Evolutionary conservation across 495 filamentous ascomycete species (phyloP).

Genomic region (Penicillium simplicissimum): DNA sequence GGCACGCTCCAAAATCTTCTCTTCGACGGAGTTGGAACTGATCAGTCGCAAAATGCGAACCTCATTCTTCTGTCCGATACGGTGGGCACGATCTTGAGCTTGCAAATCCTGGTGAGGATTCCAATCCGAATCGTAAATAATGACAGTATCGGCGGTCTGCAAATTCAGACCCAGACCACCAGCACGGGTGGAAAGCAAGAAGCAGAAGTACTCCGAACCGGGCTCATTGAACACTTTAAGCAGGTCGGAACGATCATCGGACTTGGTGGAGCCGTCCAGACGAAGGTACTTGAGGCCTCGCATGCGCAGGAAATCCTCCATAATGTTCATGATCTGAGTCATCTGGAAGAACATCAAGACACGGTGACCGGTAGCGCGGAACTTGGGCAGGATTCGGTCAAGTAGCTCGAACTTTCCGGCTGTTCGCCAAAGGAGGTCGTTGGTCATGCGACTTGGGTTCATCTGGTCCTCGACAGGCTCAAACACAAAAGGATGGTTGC

Average conservation of each 20-base stretch:
- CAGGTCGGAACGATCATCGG: conserved; percentile 92
- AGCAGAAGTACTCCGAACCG: conserved; percentile 91
- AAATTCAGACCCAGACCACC: conserved; percentile 96
- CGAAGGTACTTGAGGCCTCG: conserved; percentile 82
- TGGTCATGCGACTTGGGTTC: conserved; percentile 83
- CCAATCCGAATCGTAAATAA: conserved; percentile 99
- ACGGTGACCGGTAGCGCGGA: conserved; percentile 82
- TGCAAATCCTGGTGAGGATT: conserved; percentile 99
- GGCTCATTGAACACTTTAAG: conserved; percentile 87
- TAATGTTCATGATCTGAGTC: conserved; percentile 99
- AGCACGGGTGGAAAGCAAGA: conserved; percentile 96
- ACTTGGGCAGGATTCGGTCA: conserved; percentile 90
- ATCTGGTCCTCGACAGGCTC: conserved; percentile 97
- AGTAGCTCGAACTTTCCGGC: conserved; percentile 96
- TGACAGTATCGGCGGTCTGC: conserved; percentile 97
- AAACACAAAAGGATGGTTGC: conserved; percentile 99
- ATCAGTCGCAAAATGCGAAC: conserved; percentile 94
- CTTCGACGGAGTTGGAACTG: conserved; percentile 94
- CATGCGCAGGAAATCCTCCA: conserved; percentile 95
- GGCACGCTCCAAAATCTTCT: conserved; percentile 96
- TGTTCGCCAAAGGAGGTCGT: conserved; percentile 94
- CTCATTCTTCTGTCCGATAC: conserved; percentile 99
- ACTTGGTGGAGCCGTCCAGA: conserved; percentile 94
- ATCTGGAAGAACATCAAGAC: conserved; percentile 99
- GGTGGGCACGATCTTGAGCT: conserved; percentile 98